These are phyloP conservation scores for Akanthomyces lecanii DNA, from an alignment of 2,329 filamentous ascomycete species.

Conservation along the genomic window DNA sequence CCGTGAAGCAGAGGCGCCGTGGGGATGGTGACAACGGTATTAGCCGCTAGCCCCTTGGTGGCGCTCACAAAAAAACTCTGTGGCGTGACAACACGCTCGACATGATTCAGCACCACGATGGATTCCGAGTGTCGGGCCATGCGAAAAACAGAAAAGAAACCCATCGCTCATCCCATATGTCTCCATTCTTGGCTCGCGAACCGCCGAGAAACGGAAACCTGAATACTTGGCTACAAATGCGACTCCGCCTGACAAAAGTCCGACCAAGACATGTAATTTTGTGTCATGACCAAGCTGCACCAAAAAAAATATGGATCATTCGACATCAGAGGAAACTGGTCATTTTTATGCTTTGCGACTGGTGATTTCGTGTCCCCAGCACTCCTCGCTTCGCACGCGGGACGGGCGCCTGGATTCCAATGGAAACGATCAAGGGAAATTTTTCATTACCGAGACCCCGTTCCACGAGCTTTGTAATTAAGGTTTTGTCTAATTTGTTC, in stretches of 20 bases:
- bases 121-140: background rate
- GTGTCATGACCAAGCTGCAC: background rate
- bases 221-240: background rate
- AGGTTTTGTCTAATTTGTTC: background rate
- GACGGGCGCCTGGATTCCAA: background rate
- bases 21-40: background rate
- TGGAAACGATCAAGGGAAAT: background rate
- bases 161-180: background rate
- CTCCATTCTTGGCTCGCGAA: background rate
- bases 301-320: background rate
- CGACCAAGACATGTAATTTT: background rate
- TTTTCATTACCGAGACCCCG: no score
- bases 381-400: background rate
- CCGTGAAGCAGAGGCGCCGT: no score
- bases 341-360: background rate
- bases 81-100: background rate
- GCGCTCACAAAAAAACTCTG: background rate
- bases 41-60: background rate
- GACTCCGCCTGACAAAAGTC: background rate
- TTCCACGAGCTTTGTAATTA: no score
- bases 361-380: background rate
- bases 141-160: background rate
- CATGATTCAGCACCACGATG: background rate
- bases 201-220: background rate
- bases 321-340: background rate